phyloP scores from a whole-genome alignment of 345 rosid species.

The Isatis tinctoria region DNA sequence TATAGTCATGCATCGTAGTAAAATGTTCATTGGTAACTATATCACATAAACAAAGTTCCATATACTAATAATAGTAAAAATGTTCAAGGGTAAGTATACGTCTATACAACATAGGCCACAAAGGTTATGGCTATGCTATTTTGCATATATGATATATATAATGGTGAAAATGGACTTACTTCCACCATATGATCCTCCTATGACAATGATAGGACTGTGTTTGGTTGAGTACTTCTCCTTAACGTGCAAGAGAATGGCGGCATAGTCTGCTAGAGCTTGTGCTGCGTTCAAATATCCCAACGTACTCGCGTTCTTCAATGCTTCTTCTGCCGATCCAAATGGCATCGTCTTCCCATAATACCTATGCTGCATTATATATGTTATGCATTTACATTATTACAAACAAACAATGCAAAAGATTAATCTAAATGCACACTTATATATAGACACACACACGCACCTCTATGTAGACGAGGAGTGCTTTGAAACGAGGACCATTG shows the following conservation, averaged over 20 bases:
- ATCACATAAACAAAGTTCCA: not conserved
- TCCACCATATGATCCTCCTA: conserved; percentile 80
- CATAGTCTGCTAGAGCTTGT: conserved; percentile 60
- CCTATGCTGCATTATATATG: conserved; percentile 38
- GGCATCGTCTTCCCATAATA: conserved; percentile 54
- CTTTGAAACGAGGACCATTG: conserved; percentile 32
- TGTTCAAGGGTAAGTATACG: not conserved
- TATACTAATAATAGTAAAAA: not conserved
- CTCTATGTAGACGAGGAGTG: conserved; percentile 46
- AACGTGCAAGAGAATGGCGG: conserved; percentile 44
- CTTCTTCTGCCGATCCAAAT: conserved; percentile 42
- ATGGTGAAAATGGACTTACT: conserved; percentile 37
- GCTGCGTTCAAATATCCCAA: conserved; percentile 54
- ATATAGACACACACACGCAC: not conserved
- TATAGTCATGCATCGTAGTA: not conserved
- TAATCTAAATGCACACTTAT: not conserved
- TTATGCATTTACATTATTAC: not conserved
- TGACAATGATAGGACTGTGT: conserved; percentile 53
- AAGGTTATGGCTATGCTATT: not conserved
- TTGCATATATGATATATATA: not conserved
- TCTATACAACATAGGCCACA: not conserved
- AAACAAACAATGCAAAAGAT: not conserved
- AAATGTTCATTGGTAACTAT: not conserved
- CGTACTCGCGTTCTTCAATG: conserved; percentile 39
- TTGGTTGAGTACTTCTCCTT: conserved; percentile 37